Evolutionary conservation across 176 grass and related monocot genomes (phyloP), one percentile per base, ranked within the genome.

Genomic region (Triticum urartu): DNA sequence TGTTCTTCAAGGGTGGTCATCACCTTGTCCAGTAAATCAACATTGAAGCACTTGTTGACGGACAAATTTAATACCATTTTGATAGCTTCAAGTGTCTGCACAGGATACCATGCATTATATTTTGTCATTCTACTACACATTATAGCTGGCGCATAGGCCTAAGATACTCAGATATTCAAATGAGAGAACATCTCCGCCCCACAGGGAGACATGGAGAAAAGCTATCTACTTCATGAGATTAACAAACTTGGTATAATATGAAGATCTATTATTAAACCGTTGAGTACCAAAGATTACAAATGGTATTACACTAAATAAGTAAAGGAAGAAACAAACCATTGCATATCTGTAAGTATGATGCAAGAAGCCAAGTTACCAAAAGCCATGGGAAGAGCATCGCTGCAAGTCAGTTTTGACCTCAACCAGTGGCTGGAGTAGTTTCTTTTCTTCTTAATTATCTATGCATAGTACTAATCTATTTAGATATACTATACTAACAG

Each of bases 21-120:
- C 69, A 94, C 84, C 88, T 84, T 98, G 58, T 94, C 93, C 90
- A 98, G 75, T 71, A 98, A 72, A 80, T 86, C 87, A 82, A 83
- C 65, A 82, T 91, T 93, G 30, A 94, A 86, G 7, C 75, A 77
- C 76, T 98, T 95, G 81, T 92, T 88, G 11, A 68, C 78, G 9
- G 96, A 98, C 63, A 98, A 71, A 75, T 89, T 86, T 26, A 95
- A 73, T 88, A 94, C 93, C 83, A 78, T 98, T 86, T 92, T 95
- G 43, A 85, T 48, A 79, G 93, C 96, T 92, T 98, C 93, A 60
- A 95, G 88, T 80, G 96, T 88, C 96, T 95, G 86, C 84, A 93
- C 59, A 88, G 39, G 40, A 75, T 83, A 81, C 22, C 30, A 61
- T 33, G 14, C 9, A 28, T 88, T 79, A 87, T 62, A 68, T 47